A percentile compares a stretch with the other conserved stretches of the same genome.
These are phyloP conservation scores for Pinus taeda DNA, from an alignment of 75 land plant genomes.

Conservation along the genomic window DNA sequence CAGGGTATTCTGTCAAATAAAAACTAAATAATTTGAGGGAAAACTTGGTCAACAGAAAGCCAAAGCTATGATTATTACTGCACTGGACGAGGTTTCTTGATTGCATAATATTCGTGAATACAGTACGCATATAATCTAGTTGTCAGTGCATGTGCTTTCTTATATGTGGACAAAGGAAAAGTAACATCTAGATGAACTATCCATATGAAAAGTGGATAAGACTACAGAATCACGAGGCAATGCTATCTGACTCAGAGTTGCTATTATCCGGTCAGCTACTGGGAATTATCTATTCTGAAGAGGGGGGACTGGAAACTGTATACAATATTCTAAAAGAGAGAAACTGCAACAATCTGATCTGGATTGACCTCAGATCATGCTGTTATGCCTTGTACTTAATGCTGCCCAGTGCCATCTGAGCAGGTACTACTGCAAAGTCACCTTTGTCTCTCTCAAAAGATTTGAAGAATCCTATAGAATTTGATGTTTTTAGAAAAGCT, in stretches of 20 bases:
- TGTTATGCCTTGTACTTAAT: conserved; percentile 68
- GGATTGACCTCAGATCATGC: conserved; percentile 87
- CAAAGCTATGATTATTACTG: conserved; percentile 61
- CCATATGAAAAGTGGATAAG: conserved; percentile 60
- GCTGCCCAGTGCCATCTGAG: conserved; percentile 51
- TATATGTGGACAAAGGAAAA: conserved; percentile 89
- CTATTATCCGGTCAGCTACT: conserved; percentile 50
- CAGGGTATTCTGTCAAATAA: conserved; percentile 70
- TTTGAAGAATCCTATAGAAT: conserved; percentile 54
- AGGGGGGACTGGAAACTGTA: no score
- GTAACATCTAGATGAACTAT: conserved; percentile 50
- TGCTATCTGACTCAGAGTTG: conserved; percentile 58
- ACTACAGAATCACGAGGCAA: conserved; percentile 53
- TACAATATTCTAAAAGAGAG: no score
- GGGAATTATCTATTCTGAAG: neutral
- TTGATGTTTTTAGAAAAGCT: no score
- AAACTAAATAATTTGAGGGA: conserved; percentile 78
- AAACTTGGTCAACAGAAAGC: conserved; percentile 76
- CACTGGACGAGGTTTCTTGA: conserved; percentile 99
- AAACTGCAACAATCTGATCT: conserved; percentile 33
- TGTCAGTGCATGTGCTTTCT: conserved; percentile 87
- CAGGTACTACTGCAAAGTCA: conserved; percentile 73
- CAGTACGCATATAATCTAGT: conserved; percentile 93
- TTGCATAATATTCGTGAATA: conserved; percentile 79
- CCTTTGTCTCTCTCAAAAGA: conserved; percentile 93